Evolutionary conservation across 108 stramenopile genomes (phyloP).

Genomic region (Epithemia pelagica): DNA sequence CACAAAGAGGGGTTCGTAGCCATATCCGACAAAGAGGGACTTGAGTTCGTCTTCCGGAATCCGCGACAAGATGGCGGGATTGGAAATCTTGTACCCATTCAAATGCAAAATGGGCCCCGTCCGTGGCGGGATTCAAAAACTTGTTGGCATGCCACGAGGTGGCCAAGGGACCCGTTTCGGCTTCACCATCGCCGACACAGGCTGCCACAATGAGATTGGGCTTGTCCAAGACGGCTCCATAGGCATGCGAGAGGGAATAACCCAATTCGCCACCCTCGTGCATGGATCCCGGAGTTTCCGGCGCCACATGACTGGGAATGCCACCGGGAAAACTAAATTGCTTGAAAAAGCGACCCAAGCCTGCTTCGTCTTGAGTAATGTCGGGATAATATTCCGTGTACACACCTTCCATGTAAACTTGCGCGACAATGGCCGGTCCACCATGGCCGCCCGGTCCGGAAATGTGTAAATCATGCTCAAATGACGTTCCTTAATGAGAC

Average conservation of each 20-base stretch:
- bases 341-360: constrained; percentile 23
- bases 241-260: constrained; percentile 21
- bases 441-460: constrained; percentile 22
- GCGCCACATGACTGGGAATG: constrained; percentile 19
- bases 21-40: constrained; percentile 22
- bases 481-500: constrained; percentile 16
- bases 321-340: constrained; percentile 23
- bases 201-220: constrained; percentile 18
- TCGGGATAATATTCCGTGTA: constrained; percentile 23
- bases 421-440: constrained; percentile 21
- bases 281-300: constrained; percentile 24
- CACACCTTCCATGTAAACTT: constrained; percentile 21
- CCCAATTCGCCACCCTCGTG: constrained; percentile 26
- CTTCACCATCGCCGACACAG: constrained; percentile 21
- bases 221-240: constrained; percentile 21
- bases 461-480: constrained; percentile 22
- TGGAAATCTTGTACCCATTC: constrained; percentile 25
- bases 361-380: constrained; percentile 15
- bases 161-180: constrained; percentile 25
- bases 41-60: constrained; percentile 17
- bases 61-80: constrained; percentile 18
- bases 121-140: constrained; percentile 22
- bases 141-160: constrained; percentile 23
- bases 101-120: constrained; percentile 26
- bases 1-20: constrained; percentile 21